phyloP scores from a whole-genome alignment of 208 protist genomes.

The Trypanosoma rangeli region DNA sequence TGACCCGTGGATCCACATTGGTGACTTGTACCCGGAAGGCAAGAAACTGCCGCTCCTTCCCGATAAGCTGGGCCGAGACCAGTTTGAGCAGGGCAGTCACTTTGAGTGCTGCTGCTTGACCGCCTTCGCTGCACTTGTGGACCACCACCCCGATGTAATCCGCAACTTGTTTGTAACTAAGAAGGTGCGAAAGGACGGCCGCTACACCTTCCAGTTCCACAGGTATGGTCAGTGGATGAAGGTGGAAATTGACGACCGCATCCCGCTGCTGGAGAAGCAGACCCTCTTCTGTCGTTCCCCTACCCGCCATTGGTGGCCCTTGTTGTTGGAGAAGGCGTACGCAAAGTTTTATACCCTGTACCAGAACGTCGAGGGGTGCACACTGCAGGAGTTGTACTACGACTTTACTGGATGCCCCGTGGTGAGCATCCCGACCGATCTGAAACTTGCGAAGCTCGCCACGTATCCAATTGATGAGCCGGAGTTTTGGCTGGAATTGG shows the following conservation, averaged over 20 bases:
- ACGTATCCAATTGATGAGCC: conserved; percentile 57
- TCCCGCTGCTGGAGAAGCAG: conserved; percentile 44
- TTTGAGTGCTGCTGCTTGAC: conserved; percentile 83
- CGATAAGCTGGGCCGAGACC: conserved; percentile 49
- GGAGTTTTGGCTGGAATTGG: conserved; percentile 60
- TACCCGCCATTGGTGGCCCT: conserved; percentile 70
- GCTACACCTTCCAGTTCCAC: conserved; percentile 85
- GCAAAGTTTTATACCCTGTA: conserved; percentile 90
- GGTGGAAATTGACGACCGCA: conserved; percentile 63
- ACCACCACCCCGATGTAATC: conserved; percentile 68
- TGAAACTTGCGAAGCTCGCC: conserved; percentile 31
- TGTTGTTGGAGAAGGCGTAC: conserved; percentile 91
- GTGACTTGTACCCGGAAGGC: conserved; percentile 75
- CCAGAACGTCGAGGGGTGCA: conserved; percentile 52
- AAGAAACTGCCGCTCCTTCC: conserved; percentile 56
- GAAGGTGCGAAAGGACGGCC: conserved; percentile 70
- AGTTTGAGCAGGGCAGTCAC: conserved; percentile 80
- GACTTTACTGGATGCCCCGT: conserved; percentile 62
- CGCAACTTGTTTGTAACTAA: conserved; percentile 78
- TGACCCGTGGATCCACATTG: conserved; percentile 67
- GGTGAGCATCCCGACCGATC: conserved; percentile 37
- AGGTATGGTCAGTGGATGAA: conserved; percentile 59
- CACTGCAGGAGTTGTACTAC: conserved; percentile 59
- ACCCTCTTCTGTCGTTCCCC: conserved; percentile 63
- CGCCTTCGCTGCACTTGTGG: conserved; percentile 55